Evolutionary conservation across 2,329 filamentous ascomycete genomes (phyloP).

Genomic region (Dryadomyces quercus-mongolicae): DNA sequence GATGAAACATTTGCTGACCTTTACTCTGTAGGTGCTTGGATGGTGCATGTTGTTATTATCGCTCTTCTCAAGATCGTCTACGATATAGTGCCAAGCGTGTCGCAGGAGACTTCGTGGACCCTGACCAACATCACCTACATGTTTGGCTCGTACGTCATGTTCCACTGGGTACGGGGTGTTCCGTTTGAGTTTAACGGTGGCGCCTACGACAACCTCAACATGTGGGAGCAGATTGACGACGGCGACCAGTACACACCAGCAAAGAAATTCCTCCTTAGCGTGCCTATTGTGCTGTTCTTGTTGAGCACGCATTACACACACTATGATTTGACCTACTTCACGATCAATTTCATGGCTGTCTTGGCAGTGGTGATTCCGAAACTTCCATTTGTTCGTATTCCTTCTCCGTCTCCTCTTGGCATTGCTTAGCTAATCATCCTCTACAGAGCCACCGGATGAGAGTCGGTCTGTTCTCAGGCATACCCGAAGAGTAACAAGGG

Average conservation of each 20-base stretch:
- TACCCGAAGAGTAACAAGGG: slow-evolving; percentile 41
- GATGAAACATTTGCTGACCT: neutral
- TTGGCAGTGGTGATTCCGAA: slow-evolving; percentile 93
- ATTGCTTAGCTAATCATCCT: slow-evolving; percentile 16
- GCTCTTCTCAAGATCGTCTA: slow-evolving; percentile 87
- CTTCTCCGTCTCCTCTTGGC: slow-evolving; percentile 20
- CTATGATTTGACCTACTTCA: slow-evolving; percentile 94
- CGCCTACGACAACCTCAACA: slow-evolving; percentile 98
- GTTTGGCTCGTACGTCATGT: slow-evolving; percentile 98
- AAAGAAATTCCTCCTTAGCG: slow-evolving; percentile 94
- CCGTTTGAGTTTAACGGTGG: slow-evolving; percentile 98
- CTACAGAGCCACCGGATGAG: slow-evolving; percentile 64
- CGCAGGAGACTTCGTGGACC: slow-evolving; percentile 97
- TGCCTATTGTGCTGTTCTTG: slow-evolving; percentile 88
- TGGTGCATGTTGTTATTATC: slow-evolving; percentile 91
- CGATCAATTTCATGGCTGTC: slow-evolving; percentile 90
- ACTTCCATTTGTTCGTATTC: slow-evolving; percentile 81
- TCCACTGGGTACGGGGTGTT: slow-evolving; percentile 95
- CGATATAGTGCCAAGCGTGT: slow-evolving; percentile 90
- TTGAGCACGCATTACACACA: slow-evolving; percentile 98
- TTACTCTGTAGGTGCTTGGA: slow-evolving; percentile 69
- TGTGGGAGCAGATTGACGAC: slow-evolving; percentile 99
- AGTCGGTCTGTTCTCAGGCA: slow-evolving; percentile 60
- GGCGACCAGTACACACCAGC: slow-evolving; percentile 96
- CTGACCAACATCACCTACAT: slow-evolving; percentile 98